Percentiles rank a stretch among this genome's conserved stretches.
Conservation (phyloP, 768 basidiomycete genomes). For the Calocybe indica region DNA sequence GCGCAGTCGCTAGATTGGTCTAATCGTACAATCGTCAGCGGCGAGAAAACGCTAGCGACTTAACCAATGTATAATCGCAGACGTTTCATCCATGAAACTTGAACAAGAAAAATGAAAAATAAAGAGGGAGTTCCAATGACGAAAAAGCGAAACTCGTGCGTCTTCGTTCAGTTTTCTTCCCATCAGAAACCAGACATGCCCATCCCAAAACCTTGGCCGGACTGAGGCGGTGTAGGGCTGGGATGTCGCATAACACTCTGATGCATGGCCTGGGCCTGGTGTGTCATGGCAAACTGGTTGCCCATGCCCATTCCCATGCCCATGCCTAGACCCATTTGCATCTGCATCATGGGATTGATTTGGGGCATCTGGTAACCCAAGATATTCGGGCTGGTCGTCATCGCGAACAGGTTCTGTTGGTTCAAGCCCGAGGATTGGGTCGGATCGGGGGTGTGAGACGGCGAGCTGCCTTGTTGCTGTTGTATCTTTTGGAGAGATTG, state of each 20-base stretch:
- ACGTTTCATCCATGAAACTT: no score
- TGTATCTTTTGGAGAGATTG: constrained; percentile 80
- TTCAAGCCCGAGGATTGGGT: constrained; percentile 35
- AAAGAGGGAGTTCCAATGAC: no score
- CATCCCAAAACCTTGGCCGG: no score
- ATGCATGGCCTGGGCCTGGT: constrained; percentile 72
- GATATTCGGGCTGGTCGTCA: constrained; percentile 42
- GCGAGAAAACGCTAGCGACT: no score
- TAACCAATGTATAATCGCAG: no score
- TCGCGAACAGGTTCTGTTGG: constrained; percentile 42
- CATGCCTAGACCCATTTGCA: constrained; percentile 45
- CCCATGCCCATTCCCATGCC: constrained; percentile 37
- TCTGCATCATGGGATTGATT: constrained; percentile 60
- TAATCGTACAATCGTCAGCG: constrained; percentile 1
- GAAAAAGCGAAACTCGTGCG: not conserved
- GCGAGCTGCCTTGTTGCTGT: constrained; percentile 26
- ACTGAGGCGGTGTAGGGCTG: no score
- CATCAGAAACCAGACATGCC: no score
- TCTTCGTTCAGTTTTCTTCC: no score
- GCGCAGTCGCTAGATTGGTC: no score
- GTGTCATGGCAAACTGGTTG: constrained; percentile 40
- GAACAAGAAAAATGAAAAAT: no score
- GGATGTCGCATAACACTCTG: constrained; percentile 82
- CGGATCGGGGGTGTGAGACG: constrained; percentile 28
- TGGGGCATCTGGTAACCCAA: constrained; percentile 53